Base-by-base conservation (phyloP, 23 red algal species). In the Gracilaria domingensis region DNA sequence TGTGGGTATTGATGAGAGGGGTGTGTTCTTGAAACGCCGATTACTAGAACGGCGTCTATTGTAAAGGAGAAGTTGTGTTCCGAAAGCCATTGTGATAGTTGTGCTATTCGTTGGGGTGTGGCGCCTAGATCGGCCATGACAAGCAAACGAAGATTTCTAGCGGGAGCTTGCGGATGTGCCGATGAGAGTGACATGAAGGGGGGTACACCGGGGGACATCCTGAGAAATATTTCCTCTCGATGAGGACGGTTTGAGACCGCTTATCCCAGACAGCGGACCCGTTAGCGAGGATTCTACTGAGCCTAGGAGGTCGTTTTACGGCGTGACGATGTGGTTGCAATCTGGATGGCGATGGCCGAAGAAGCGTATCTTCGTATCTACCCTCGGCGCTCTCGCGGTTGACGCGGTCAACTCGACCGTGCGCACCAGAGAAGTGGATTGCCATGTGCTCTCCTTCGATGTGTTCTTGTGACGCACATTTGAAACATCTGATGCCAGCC, bases 1-100 rank as follows among this genome's bases (percentile, higher is more conserved):
- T 90, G 87, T 0, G 53, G 73, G 38, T 66, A 48, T 65, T 90
- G 45, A 74, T 59, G 57, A 56, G 54, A 17, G 4, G 42, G 71
- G 12, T 45, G 74, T 42, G 71, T 24, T 48, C 87, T 49, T 6
- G 87, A 90, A 20, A 90, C 59, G 0, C 87, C 87, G 45, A 90
- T 81, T 14, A 81, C 87, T 2, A 90, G 75, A 33, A 90, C 64
- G 58, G 74, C 36, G 29, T 90, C 87, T 37, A 90, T 90, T 8
- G 87, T 76, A 42, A 90, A 90, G 25, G 87, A 71, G 40, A 67
- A 81, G 12, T 50, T 80, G 49, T 81, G 66, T 28, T 60, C 87
- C 12, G 55, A 66, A 45, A 90, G 75, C 87, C 87, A 90, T 69
- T 90, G 55, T 45, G 87, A 90, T 2, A 90, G 75, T 59, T 60